Conservation (phyloP, 2,329 filamentous ascomycete species). For the Biscogniauxia sp. region DNA sequence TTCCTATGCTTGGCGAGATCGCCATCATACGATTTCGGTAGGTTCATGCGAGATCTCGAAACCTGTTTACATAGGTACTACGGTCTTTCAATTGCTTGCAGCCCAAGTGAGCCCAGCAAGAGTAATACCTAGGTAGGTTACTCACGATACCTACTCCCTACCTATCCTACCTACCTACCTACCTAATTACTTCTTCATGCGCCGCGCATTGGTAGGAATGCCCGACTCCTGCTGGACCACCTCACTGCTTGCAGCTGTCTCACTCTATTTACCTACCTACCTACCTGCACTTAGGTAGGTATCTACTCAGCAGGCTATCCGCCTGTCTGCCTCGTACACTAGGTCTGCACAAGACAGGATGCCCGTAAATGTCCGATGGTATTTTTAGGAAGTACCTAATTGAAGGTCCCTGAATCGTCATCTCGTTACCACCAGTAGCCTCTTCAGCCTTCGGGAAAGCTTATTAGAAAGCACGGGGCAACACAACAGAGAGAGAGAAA, state of each 20-base stretch:
- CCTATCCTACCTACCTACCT: neutral
- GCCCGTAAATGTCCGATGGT: neutral
- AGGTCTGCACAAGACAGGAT: neutral
- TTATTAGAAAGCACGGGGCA: neutral
- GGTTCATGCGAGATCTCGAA: neutral
- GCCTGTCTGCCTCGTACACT: too few relatives aligned
- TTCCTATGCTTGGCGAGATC: neutral
- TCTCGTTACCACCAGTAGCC: neutral
- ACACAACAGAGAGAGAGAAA: neutral
- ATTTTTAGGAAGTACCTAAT: neutral
- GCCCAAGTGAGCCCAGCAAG: too few relatives aligned
- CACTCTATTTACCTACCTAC: neutral
- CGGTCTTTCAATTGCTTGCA: neutral
- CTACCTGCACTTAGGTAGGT: neutral
- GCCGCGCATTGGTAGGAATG: neutral
- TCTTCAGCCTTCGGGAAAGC: neutral
- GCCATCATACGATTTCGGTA: neutral
- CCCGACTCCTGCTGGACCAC: neutral
- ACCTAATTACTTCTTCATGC: neutral
- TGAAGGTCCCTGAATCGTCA: neutral
- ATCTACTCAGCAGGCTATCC: neutral
- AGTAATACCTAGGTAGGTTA: too few relatives aligned
- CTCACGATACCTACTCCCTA: neutral
- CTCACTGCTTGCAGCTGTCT: neutral
- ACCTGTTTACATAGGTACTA: neutral